phyloP scores from a whole-genome alignment of 2,329 filamentous ascomycete species.

The Diaporthe longicolla region DNA sequence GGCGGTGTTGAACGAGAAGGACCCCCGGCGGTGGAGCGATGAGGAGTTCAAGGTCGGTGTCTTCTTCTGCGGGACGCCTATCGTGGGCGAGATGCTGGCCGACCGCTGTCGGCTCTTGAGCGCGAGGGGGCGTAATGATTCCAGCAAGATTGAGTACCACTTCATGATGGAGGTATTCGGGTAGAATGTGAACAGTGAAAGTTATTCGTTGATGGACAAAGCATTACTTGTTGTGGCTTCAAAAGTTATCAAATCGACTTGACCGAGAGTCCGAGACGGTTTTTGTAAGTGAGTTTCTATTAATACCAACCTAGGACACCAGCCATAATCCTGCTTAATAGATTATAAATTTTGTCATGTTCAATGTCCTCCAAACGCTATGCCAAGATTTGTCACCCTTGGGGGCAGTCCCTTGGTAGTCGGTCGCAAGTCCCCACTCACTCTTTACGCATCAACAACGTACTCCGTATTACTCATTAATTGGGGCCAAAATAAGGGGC shows the following conservation, averaged over 20 bases:
- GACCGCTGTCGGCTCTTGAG: slow-evolving; percentile 67
- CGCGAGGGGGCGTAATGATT: slow-evolving; percentile 64
- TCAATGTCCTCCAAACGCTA: no score
- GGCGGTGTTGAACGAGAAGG: slow-evolving; percentile 19
- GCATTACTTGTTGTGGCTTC: not conserved
- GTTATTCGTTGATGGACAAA: not conserved
- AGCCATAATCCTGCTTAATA: slow-evolving; percentile 48
- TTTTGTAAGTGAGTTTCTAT: not conserved
- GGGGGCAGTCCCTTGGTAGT: not conserved
- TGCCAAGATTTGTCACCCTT: not conserved
- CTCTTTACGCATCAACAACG: not conserved
- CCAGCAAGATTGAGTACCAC: slow-evolving; percentile 59
- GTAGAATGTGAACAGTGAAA: not conserved
- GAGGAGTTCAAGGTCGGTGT: slow-evolving; percentile 65
- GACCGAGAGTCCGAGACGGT: not conserved
- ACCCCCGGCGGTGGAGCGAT: slow-evolving; percentile 43
- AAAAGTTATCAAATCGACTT: slow-evolving; percentile 14
- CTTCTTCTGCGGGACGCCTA: slow-evolving; percentile 69
- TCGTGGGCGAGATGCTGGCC: slow-evolving; percentile 68
- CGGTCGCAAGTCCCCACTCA: not conserved
- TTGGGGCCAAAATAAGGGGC: slow-evolving; percentile 9
- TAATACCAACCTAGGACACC: not conserved
- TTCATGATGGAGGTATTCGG: slow-evolving; percentile 14
- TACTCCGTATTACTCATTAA: not conserved
- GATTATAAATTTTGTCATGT: not conserved